phyloP scores from a whole-genome alignment of 2,329 filamentous ascomycete species.

The Ilyonectria destructans region DNA sequence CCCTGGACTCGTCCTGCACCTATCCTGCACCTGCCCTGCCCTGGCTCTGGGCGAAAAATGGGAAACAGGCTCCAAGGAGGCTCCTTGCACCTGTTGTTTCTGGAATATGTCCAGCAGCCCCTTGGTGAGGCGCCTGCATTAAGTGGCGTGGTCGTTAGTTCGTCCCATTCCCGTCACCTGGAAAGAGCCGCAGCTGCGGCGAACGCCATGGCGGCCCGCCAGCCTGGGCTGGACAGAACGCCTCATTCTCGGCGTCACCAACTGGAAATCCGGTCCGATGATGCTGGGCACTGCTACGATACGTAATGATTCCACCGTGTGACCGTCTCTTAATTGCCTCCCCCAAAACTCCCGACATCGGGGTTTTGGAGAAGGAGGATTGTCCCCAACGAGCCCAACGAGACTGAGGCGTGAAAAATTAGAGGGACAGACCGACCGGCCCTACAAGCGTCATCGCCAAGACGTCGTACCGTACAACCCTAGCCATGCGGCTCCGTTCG shows the following conservation, averaged over 20 bases:
- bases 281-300: constrained; percentile 2
- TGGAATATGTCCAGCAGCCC: constrained; percentile 31
- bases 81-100: constrained; percentile 35
- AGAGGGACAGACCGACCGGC: neutral
- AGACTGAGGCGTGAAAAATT: neutral
- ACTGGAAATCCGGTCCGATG: constrained; percentile 3
- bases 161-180: constrained; percentile 27
- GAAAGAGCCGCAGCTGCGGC: constrained; percentile 30
- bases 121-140: constrained; percentile 24
- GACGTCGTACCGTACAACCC: constrained; percentile 22
- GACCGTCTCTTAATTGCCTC: neutral
- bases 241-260: neutral
- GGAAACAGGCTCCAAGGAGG: constrained; percentile 8
- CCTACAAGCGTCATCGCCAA: constrained; percentile 28
- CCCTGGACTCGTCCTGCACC: constrained; percentile 19
- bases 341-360: constrained; percentile 13
- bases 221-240: neutral
- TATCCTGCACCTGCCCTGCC: constrained; percentile 5
- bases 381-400: constrained; percentile 3
- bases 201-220: constrained; percentile 18
- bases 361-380: neutral
- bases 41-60: neutral
- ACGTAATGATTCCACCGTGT: constrained; percentile 10
- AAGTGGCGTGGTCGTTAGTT: constrained; percentile 30
- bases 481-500: constrained; percentile 31